These are phyloP conservation scores for Wakefieldia striispora DNA, from an alignment of 768 basidiomycete species.

Conservation along the genomic window DNA sequence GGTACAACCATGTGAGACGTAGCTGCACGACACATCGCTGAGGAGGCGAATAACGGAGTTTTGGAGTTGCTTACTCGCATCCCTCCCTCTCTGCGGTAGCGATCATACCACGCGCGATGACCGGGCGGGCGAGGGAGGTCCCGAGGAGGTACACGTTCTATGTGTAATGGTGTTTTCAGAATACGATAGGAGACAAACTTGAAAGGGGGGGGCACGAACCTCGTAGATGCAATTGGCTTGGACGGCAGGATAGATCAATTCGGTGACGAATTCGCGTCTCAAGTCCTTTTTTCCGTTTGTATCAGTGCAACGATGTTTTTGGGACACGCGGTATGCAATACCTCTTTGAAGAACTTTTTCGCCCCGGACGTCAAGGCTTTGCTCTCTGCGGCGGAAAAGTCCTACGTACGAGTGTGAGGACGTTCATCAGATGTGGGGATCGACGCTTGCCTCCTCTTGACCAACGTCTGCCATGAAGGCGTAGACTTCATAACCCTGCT, in stretches of 20 bases:
- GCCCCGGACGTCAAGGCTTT: conserved; percentile 92
- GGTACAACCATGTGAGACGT: conserved; percentile 97
- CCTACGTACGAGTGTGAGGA: conserved; percentile 44
- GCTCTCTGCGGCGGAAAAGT: conserved; percentile 86
- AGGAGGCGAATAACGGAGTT: not conserved
- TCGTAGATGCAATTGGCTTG: conserved; percentile 99
- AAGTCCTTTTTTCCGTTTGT: too few relatives aligned
- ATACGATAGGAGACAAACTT: not conserved
- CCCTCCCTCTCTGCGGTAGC: conserved; percentile 84
- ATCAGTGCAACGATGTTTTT: not conserved
- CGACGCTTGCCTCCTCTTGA: conserved; percentile 69
- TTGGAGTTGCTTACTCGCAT: conserved; percentile 75
- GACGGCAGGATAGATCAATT: conserved; percentile 96
- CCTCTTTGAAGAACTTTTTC: conserved; percentile 93
- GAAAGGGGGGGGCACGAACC: conserved; percentile 45
- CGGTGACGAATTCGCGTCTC: conserved; percentile 91
- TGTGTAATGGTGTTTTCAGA: not conserved
- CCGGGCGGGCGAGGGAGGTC: conserved; percentile 95
- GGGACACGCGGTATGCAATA: conserved; percentile 27
- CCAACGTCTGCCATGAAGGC: conserved; percentile 98
- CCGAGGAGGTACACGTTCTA: conserved; percentile 96
- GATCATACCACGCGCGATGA: conserved; percentile 99
- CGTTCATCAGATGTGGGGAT: not conserved
- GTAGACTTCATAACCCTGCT: conserved; percentile 94
- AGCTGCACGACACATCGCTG: conserved; percentile 45